Percentiles rank a stretch among this genome's conserved stretches.
Conservation (phyloP, 2,329 filamentous ascomycete species). For the Periglandula ipomoeae region DNA sequence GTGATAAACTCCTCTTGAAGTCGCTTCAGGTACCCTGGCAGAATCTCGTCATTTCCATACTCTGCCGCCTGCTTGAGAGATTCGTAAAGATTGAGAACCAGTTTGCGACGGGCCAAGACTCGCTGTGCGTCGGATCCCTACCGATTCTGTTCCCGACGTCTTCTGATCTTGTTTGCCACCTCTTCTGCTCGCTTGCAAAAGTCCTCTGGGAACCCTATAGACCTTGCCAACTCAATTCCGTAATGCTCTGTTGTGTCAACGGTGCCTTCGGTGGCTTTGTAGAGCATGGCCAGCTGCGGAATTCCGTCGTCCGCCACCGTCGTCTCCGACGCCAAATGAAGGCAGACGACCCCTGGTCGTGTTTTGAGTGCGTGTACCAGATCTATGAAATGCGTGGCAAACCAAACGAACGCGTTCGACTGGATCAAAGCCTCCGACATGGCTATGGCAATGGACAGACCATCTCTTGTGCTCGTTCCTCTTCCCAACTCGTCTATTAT, state of each 20-base stretch:
- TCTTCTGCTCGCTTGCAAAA: constrained; percentile 60
- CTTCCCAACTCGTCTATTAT: constrained; percentile 90
- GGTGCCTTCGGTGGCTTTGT: constrained; percentile 67
- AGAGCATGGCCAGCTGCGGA: constrained; percentile 73
- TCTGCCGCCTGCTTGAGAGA: constrained; percentile 59
- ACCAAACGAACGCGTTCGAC: constrained; percentile 75
- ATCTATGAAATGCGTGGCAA: constrained; percentile 86
- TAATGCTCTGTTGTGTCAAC: constrained; percentile 63
- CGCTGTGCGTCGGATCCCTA: constrained; percentile 49
- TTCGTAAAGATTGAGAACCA: constrained; percentile 65
- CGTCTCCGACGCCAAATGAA: constrained; percentile 70
- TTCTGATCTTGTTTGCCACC: constrained; percentile 54
- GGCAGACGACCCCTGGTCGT: constrained; percentile 68
- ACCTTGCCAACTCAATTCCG: constrained; percentile 70
- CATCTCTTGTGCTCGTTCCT: constrained; percentile 82
- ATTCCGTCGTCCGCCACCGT: constrained; percentile 36
- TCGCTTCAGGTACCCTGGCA: constrained; percentile 31
- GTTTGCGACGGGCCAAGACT: constrained; percentile 55
- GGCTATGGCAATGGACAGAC: constrained; percentile 78
- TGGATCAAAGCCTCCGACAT: constrained; percentile 83
- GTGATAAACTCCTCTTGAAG: constrained; percentile 63
- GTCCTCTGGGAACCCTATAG: constrained; percentile 59
- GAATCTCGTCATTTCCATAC: constrained; percentile 50
- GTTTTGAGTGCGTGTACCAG: constrained; percentile 67
- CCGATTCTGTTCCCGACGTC: constrained; percentile 47